Evolutionary conservation across 73 alveolate genomes (phyloP).

Genomic region (Paramecium biaurelia): DNA sequence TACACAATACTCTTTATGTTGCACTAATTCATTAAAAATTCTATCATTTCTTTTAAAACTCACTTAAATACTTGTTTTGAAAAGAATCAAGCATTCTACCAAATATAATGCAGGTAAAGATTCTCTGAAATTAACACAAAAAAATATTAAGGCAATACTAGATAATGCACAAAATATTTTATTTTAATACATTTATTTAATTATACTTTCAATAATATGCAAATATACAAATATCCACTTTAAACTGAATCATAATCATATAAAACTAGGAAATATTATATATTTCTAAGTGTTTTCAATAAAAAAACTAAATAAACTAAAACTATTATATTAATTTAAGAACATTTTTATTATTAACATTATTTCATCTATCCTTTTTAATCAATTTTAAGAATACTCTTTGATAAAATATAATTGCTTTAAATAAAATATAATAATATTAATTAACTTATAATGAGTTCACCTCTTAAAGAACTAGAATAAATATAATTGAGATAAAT

Average conservation of each 20-base stretch:
- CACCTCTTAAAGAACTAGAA: neutral
- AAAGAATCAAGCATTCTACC: neutral
- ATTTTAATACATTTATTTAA: constrained; percentile 7
- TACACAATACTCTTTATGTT: neutral
- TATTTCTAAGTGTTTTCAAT: too few species aligned
- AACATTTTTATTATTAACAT: neutral
- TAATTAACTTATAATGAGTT: neutral
- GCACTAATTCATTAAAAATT: neutral
- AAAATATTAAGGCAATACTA: neutral
- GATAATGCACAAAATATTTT: constrained; percentile 17
- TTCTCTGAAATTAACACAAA: neutral
- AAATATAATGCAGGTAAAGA: neutral
- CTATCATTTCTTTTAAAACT: neutral
- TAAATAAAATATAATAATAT: neutral
- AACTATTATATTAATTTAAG: neutral
- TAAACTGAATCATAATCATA: neutral
- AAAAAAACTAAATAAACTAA: too few species aligned
- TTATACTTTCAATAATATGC: neutral
- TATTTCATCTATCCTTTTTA: neutral
- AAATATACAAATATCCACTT: neutral
- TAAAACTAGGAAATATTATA: too few species aligned
- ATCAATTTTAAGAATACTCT: neutral
- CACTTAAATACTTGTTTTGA: neutral
- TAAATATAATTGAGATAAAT: neutral
- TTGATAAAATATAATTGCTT: neutral